These are phyloP conservation scores for Zygotorulaspora sp. DNA, from an alignment of 805 yeast species.

Conservation along the genomic window DNA sequence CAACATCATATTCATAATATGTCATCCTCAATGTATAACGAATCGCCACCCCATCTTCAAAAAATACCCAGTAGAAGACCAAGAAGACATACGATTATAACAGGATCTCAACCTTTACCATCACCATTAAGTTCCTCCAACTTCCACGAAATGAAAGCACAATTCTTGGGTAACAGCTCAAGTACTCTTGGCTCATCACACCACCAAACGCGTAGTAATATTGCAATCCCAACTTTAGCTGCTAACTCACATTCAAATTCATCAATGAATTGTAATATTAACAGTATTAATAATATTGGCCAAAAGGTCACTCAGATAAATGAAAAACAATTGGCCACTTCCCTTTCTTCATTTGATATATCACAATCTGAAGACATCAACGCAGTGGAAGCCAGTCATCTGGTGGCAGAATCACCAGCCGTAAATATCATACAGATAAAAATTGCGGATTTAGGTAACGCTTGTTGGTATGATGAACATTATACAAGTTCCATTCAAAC, in stretches of 20 bases:
- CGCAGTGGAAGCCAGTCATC: background rate
- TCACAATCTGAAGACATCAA: constrained; percentile 19
- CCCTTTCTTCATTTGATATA: constrained; percentile 39
- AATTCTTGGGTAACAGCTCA: constrained; percentile 21
- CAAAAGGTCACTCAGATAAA: constrained; percentile 9
- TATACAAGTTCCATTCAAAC: constrained; percentile 89
- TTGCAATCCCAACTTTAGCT: constrained; percentile 9
- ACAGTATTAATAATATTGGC: constrained; percentile 1
- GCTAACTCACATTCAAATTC: constrained; percentile 2
- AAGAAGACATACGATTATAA: constrained; percentile 69
- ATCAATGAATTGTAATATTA: background rate
- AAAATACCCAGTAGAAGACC: constrained; percentile 40
- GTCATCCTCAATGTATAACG: constrained; percentile 4
- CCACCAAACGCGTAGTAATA: constrained; percentile 15
- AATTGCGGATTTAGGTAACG: constrained; percentile 91
- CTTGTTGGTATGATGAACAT: constrained; percentile 76
- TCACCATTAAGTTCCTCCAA: constrained; percentile 67
- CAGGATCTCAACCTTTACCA: constrained; percentile 91
- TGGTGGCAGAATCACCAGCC: constrained; percentile 30
- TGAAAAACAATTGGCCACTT: constrained; percentile 31
- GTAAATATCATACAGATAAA: constrained; percentile 65
- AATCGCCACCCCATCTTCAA: constrained; percentile 10
- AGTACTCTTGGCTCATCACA: constrained; percentile 13
- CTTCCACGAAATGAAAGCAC: constrained; percentile 34
- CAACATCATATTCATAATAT: constrained; percentile 2